Evolutionary conservation across 139 green algal species (phyloP), one percentile per base, ranked within the genome.

Genomic region (Asterochloris sp.): DNA sequence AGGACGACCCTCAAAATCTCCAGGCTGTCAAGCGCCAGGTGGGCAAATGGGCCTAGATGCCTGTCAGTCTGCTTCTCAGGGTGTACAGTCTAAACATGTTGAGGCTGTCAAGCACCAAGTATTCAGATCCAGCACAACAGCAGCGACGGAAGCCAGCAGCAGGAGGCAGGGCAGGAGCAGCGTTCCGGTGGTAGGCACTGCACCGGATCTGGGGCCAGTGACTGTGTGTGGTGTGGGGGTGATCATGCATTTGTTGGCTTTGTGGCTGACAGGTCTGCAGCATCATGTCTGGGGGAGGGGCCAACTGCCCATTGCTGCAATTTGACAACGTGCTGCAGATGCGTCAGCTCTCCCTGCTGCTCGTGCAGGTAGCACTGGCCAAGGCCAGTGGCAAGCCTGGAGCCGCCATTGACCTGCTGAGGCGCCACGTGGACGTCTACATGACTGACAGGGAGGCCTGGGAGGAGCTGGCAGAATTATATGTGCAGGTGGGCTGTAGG

Each of bases 381-480:
- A 87, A 90, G 62, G 88, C 81, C 10, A 78, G 83, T 19, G 94
- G 91, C 26, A 88, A 94, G 83, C 38, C 88, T 10, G 15, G 68
- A 0, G 86, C 27, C 0, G 94, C 94, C 0, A 88, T 92, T 15
- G 86, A 94, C 21, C 81, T 87, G 29, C 84, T 98, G 27, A 83
- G 78, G 28, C 86, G 83, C 13, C 96, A 97, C 81, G 78, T 98
- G 47, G 85, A 92, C 23, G 63, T 85, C 64, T 95, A 88, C 68
- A 76, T 82, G 27, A 90, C 86, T 60, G 95, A 98, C 87, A 88
- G 79, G 64, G 87, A 91, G 27, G 94, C 86, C 0, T 98, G 95
- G 95, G 93, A 97, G 82, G 91, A 98, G 87, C 85, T 95, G 69
- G 92, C 86, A 19, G 89, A 95, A 11, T 26, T 96, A 28, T 97